phyloP scores from a whole-genome alignment of 2,329 filamentous ascomycete genomes.

The Delphinella strobiligena region DNA sequence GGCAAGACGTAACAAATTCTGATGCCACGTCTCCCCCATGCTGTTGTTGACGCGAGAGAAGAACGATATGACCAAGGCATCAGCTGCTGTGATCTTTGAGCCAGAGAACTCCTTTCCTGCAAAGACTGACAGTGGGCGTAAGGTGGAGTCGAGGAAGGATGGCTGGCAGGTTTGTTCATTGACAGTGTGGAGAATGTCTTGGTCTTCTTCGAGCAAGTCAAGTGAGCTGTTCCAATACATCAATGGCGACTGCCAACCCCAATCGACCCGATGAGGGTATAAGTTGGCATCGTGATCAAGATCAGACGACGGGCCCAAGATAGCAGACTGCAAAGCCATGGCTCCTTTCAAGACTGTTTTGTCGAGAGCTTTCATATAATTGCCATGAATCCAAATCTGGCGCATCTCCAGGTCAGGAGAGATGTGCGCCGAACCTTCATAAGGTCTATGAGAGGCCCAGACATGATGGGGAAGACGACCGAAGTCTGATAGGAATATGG shows the following conservation, averaged over 20 bases:
- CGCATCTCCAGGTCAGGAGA: conserved; percentile 67
- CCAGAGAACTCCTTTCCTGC: conserved; percentile 68
- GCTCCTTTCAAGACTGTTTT: conserved; percentile 53
- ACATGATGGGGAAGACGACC: conserved; percentile 67
- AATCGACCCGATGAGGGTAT: conserved; percentile 20
- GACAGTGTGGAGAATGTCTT: conserved; percentile 55
- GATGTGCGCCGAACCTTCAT: conserved; percentile 36
- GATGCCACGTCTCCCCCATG: conserved; percentile 54
- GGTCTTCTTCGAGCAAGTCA: conserved; percentile 47
- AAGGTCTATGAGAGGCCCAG: conserved; percentile 62
- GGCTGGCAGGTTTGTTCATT: conserved; percentile 50
- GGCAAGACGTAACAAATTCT: conserved; percentile 30
- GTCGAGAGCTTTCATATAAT: conserved; percentile 65
- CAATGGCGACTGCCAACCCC: conserved; percentile 73
- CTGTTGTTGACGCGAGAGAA: conserved; percentile 56
- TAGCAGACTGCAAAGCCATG: conserved; percentile 55
- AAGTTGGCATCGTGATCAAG: conserved; percentile 12
- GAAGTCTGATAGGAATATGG: conserved; percentile 61
- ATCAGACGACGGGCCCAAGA: conserved; percentile 40
- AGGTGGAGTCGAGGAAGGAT: conserved; percentile 59
- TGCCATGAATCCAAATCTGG: conserved; percentile 70
- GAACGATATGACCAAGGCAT: conserved; percentile 67
- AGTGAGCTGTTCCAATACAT: conserved; percentile 65
- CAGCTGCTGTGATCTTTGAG: conserved; percentile 54
- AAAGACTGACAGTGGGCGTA: conserved; percentile 69